Conservation (phyloP, 345 rosid genomes). For the Ceriops tagal region DNA sequence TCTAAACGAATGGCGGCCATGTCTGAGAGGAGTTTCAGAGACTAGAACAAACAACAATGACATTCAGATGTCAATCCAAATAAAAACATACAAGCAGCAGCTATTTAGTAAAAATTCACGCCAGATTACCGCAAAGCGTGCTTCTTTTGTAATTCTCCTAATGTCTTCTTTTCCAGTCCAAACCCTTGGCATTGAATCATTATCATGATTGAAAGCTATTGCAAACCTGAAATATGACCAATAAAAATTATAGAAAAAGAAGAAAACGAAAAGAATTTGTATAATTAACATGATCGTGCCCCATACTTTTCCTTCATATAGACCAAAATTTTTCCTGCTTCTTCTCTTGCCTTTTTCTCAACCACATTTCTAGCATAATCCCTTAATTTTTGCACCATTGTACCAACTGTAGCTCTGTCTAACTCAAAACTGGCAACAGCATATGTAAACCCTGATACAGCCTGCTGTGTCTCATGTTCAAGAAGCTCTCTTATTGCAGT, state of each 20-base stretch:
- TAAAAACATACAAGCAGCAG: not conserved
- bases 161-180: slow-evolving; percentile 81
- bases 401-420: slow-evolving; percentile 37
- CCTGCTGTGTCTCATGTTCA: slow-evolving; percentile 51
- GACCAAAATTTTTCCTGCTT: slow-evolving; percentile 64
- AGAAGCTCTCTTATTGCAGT: slow-evolving; percentile 61
- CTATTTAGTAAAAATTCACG: slow-evolving; percentile 13
- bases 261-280: slow-evolving; percentile 3
- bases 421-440: slow-evolving; percentile 57
- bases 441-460: slow-evolving; percentile 42
- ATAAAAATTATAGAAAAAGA: slow-evolving; percentile 16
- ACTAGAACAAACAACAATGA: slow-evolving; percentile 38
- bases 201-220: slow-evolving; percentile 58
- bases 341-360: slow-evolving; percentile 69
- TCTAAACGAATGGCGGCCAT: slow-evolving; percentile 68
- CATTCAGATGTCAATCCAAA: slow-evolving; percentile 20
- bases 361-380: slow-evolving; percentile 51
- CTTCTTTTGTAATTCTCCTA: slow-evolving; percentile 57
- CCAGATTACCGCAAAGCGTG: slow-evolving; percentile 53
- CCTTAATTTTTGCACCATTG: slow-evolving; percentile 47
- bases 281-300: not conserved
- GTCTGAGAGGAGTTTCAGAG: slow-evolving; percentile 53
- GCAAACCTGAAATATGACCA: slow-evolving; percentile 50
- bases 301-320: slow-evolving; percentile 69
- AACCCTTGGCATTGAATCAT: slow-evolving; percentile 65